Base-by-base conservation (phyloP, 805 yeast species). In the Dipodascopsis uninucleata region DNA sequence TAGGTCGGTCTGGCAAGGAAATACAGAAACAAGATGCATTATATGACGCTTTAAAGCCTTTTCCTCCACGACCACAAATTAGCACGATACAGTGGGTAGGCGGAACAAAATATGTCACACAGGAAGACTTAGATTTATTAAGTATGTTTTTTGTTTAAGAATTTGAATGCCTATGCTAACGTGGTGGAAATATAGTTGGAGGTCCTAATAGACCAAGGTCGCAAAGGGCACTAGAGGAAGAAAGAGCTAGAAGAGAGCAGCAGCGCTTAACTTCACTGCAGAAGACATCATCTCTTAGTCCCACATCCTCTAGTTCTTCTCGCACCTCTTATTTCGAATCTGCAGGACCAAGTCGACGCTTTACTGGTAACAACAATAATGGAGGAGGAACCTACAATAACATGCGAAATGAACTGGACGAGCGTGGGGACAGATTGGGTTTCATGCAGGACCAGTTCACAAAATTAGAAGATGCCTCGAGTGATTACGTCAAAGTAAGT, bases 31-130 rank as follows among this genome's bases (percentile, higher is more conserved):
- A n/a, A n/a, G 95, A 85, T 61, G 66, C 72, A 1, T 65, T 93
- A 28, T 89, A 82, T 66, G 82, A 85, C 58, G 82, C 77, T 21
- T 76, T 78, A 49, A 71, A 83, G 35, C 67, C 74, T 4, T 75
- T 82, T 17, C 94, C 96, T 1, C 76, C 78, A 25, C 72, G 97
- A 37, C 99, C 98, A 2, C 72, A 77, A 3, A 78, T 85, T 5
- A 78, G 87, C 28, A 76, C 93, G 0, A 69, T 85, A 34, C 90
- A 82, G 62, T 85, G 96, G 93, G 85, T 93, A 5, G 78, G 82
- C 54, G 96, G 96, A 2, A 68, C 82, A 0, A 77, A 78, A 16
- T 71, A 74, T 49, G 73, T 82, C n/a, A 68, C 79, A 1, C 62
- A 74, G 18, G 71, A 73, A 1, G 95, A 85, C 50, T 69, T 93